phyloP scores from a whole-genome alignment of 2,329 filamentous ascomycete genomes.

The Aspergillus flavus region DNA sequence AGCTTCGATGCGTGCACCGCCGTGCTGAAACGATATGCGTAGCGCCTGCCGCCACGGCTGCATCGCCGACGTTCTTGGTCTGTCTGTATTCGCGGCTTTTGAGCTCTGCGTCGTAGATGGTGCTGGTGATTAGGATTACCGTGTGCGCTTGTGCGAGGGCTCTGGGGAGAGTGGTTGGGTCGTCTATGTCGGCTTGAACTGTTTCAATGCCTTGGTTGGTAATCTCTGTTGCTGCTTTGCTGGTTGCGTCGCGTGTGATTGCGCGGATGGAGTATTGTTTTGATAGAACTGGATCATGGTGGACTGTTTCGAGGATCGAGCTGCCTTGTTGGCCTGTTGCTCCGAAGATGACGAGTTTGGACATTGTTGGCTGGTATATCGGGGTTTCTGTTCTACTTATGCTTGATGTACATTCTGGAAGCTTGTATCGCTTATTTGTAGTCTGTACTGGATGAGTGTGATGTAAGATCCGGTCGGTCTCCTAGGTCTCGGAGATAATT shows the following conservation, averaged over 20 bases:
- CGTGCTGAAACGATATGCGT: conserved; percentile 33
- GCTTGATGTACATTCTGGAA: neutral
- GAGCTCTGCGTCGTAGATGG: conserved; percentile 26
- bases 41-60: conserved; percentile 28
- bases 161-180: conserved; percentile 31
- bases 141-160: conserved; percentile 52
- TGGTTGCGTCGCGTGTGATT: conserved; percentile 56
- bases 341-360: conserved; percentile 54
- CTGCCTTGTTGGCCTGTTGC: conserved; percentile 65
- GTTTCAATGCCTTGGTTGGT: conserved; percentile 53
- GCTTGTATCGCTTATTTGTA: neutral
- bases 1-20: conserved; percentile 28
- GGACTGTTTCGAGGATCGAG: conserved; percentile 53
- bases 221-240: conserved; percentile 50
- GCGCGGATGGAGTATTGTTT: conserved; percentile 56
- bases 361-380: conserved; percentile 17
- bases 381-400: neutral
- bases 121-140: conserved; percentile 35
- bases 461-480: neutral
- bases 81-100: conserved; percentile 29
- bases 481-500: neutral
- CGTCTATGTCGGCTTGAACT: conserved; percentile 55
- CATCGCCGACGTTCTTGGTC: conserved; percentile 31
- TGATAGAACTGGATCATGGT: conserved; percentile 48
- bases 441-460: neutral